Evolutionary conservation across 208 protist species (phyloP).

Genomic region (Acanthamoeba quina): DNA sequence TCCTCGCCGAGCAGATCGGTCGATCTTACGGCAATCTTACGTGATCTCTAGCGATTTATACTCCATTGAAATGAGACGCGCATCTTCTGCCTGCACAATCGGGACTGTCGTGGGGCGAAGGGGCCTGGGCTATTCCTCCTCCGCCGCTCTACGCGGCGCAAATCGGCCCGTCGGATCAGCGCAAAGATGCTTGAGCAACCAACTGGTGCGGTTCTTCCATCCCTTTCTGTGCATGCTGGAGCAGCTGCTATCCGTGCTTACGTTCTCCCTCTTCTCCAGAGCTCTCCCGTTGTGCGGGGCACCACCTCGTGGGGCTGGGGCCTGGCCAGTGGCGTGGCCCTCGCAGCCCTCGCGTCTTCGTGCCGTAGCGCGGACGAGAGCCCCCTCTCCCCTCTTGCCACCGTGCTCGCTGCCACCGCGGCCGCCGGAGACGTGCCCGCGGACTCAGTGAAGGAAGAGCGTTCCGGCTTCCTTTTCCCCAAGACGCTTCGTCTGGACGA

Average conservation of each 20-base stretch:
- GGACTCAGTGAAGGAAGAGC: slow-evolving; percentile 24
- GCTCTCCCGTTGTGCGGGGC: background rate
- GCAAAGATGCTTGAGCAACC: background rate
- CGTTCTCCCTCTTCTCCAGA: background rate
- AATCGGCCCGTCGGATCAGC: background rate
- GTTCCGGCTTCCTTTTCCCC: slow-evolving; percentile 44
- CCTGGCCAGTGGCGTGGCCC: background rate
- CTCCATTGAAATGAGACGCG: background rate
- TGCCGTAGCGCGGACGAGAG: background rate
- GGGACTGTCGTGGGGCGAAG: background rate
- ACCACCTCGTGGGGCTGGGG: background rate
- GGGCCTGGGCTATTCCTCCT: background rate
- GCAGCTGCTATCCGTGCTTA: background rate
- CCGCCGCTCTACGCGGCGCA: background rate
- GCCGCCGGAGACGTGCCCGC: background rate
- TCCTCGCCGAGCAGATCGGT: background rate
- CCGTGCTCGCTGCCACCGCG: background rate
- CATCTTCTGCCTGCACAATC: background rate
- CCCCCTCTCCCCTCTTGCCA: background rate
- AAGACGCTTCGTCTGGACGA: slow-evolving; percentile 22
- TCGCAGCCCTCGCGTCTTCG: background rate
- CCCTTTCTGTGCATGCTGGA: too few species aligned
- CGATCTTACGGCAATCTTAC: background rate
- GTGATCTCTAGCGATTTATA: background rate
- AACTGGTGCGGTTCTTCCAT: background rate